A percentile compares a stretch with the other conserved stretches of the same genome.
These are phyloP conservation scores for Globisporangium sylvaticum DNA, from an alignment of 352 stramenopile species.

Conservation along the genomic window DNA sequence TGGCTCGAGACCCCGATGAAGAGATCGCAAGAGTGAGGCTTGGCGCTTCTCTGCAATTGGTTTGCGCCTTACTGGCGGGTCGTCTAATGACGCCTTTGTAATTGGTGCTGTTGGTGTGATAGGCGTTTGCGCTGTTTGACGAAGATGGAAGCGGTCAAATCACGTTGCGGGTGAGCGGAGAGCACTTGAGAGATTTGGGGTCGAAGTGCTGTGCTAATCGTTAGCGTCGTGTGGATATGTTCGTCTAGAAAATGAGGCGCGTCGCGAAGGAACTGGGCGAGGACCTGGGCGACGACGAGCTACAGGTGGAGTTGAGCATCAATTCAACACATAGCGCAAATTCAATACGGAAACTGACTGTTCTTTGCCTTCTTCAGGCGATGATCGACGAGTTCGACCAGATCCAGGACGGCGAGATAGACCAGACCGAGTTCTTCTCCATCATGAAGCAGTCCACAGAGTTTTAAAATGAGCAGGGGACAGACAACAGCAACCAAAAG, in stretches of 20 bases:
- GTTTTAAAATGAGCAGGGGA: slow-evolving; percentile 27
- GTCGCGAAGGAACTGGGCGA: slow-evolving; percentile 92
- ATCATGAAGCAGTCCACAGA: slow-evolving; percentile 87
- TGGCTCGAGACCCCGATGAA: slow-evolving; percentile 87
- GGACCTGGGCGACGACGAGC: slow-evolving; percentile 89
- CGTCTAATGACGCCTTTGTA: not conserved
- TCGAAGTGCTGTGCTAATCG: not conserved
- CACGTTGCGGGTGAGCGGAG: slow-evolving; percentile 50
- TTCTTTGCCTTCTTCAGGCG: slow-evolving; percentile 33
- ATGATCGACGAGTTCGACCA: slow-evolving; percentile 96
- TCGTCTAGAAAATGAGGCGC: slow-evolving; percentile 85
- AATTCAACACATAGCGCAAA: not conserved
- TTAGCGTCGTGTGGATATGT: not conserved
- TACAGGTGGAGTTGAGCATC: slow-evolving; percentile 34
- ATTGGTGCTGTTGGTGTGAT: not conserved
- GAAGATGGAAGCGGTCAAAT: slow-evolving; percentile 89
- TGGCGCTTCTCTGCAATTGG: not conserved
- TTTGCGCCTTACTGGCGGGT: not conserved
- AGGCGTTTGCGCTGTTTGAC: slow-evolving; percentile 94
- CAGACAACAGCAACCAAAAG: slow-evolving; percentile 18
- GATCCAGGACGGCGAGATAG: slow-evolving; percentile 91
- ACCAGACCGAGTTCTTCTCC: slow-evolving; percentile 86
- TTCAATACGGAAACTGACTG: not conserved
- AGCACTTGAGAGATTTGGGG: not conserved
- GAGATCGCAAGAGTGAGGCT: slow-evolving; percentile 80